phyloP scores from a whole-genome alignment of 306 rosid genomes.

The Canavalia gladiata region DNA sequence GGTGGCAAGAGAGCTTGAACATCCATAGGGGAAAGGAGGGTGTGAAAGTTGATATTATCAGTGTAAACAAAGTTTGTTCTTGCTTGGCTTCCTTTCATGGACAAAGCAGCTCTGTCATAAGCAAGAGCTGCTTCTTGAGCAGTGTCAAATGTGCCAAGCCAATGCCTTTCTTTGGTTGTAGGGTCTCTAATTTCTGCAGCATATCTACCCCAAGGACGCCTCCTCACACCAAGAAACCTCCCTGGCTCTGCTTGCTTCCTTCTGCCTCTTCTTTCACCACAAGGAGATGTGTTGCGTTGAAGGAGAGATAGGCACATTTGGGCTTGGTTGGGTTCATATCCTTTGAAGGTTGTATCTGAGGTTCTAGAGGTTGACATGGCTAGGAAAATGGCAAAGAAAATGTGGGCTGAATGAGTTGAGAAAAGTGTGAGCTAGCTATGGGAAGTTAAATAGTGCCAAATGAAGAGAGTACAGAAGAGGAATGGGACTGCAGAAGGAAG shows the following conservation, averaged over 20 bases:
- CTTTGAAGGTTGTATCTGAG: conserved; percentile 64
- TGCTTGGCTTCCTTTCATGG: conserved; percentile 97
- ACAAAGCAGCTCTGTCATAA: conserved; percentile 98
- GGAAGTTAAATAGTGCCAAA: conserved; percentile 37
- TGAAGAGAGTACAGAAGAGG: conserved; percentile 44
- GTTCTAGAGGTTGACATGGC: conserved; percentile 84
- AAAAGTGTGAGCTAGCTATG: conserved; percentile 12
- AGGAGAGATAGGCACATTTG: conserved; percentile 72
- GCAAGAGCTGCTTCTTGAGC: conserved; percentile 99
- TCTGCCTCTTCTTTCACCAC: conserved; percentile 83
- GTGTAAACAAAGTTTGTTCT: conserved; percentile 94
- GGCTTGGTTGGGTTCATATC: conserved; percentile 55
- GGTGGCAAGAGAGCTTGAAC: conserved; percentile 63
- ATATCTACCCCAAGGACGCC: conserved; percentile 98
- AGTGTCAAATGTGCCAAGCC: conserved; percentile 99
- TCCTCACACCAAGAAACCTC: conserved; percentile 89
- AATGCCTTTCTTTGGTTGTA: conserved; percentile 93
- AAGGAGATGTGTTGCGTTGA: conserved; percentile 72
- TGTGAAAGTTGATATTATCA: conserved; percentile 70
- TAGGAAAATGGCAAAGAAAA: conserved; percentile 37
- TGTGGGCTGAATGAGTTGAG: conserved; percentile 35
- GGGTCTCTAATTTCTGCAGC: conserved; percentile 99
- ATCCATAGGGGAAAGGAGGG: conserved; percentile 73
- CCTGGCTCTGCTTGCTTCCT: conserved; percentile 94
- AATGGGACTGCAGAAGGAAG: conserved; percentile 44